Evolutionary conservation across 352 stramenopile genomes (phyloP).

Genomic region (Phytophthora foliorum): DNA sequence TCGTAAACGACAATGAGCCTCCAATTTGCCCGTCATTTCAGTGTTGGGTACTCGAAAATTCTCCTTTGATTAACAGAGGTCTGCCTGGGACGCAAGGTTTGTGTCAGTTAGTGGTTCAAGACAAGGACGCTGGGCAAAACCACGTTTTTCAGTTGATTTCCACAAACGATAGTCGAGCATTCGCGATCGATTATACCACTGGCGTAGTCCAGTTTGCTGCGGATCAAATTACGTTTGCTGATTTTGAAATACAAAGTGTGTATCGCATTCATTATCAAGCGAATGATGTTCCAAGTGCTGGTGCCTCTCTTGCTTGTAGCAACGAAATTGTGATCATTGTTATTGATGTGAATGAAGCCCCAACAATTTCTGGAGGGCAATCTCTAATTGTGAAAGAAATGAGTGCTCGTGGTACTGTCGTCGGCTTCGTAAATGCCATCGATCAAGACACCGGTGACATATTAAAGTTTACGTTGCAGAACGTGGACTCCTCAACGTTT

Average conservation of each 20-base stretch:
- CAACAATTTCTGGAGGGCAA: slow-evolving; percentile 22
- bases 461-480: slow-evolving; percentile 22
- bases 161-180: slow-evolving; percentile 32
- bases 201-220: slow-evolving; percentile 44
- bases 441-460: slow-evolving; percentile 30
- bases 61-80: slow-evolving; percentile 37
- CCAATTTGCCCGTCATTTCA: slow-evolving; percentile 53
- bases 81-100: slow-evolving; percentile 43
- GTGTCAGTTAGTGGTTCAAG: slow-evolving; percentile 48
- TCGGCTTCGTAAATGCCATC: slow-evolving; percentile 23
- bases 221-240: slow-evolving; percentile 29
- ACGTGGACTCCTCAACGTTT: slow-evolving; percentile 10
- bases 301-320: slow-evolving; percentile 49
- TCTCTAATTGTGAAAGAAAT: slow-evolving; percentile 43
- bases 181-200: slow-evolving; percentile 38
- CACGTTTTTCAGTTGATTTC: slow-evolving; percentile 62
- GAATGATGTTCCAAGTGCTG: slow-evolving; percentile 51
- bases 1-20: slow-evolving; percentile 64
- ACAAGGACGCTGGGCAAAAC: slow-evolving; percentile 49
- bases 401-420: slow-evolving; percentile 18
- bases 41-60: slow-evolving; percentile 73
- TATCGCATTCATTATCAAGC: slow-evolving; percentile 61
- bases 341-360: slow-evolving; percentile 63
- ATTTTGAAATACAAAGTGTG: slow-evolving; percentile 55
- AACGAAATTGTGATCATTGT: slow-evolving; percentile 55